Conservation (phyloP, 2,329 filamentous ascomycete species). For the Trichoderma pleuroti region DNA sequence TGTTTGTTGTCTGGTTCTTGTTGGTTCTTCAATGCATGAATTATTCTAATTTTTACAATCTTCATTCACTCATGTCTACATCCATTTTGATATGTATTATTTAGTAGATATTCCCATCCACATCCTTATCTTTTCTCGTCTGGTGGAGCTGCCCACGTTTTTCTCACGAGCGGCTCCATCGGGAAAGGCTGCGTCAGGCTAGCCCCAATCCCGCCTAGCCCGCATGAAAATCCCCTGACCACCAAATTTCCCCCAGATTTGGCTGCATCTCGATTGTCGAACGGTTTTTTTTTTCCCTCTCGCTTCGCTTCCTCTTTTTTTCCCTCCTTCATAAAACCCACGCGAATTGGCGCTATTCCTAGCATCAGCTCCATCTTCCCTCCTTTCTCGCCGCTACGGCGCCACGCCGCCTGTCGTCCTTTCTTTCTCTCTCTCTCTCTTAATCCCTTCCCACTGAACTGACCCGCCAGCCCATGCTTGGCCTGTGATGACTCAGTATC, state of each 20-base stretch:
- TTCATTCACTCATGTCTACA: neutral
- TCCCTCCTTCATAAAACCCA: neutral
- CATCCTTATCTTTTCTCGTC: neutral
- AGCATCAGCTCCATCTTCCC: neutral
- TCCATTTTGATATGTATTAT: neutral
- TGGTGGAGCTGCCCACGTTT: slow-evolving; percentile 15
- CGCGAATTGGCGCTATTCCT: neutral
- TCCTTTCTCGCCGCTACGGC: neutral
- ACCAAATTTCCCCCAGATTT: slow-evolving; percentile 18
- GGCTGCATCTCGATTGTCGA: slow-evolving; percentile 6
- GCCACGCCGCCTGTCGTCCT: slow-evolving; percentile 12
- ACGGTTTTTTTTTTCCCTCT: neutral
- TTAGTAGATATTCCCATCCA: neutral
- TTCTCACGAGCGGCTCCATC: slow-evolving; percentile 4
- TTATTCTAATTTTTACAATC: neutral
- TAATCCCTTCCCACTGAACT: neutral
- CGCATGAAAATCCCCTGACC: neutral
- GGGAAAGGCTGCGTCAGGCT: slow-evolving; percentile 1
- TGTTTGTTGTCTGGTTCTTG: neutral
- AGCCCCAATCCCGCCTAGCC: neutral
- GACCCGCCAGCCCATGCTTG: neutral
- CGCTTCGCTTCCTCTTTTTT: neutral
- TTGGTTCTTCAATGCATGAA: neutral
- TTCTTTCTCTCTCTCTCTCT: neutral
- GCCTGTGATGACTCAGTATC: neutral